Percentiles rank a stretch among this genome's conserved stretches.
These are phyloP conservation scores for Clonostachys sp. DNA, from an alignment of 2,329 filamentous ascomycete species.

Conservation along the genomic window DNA sequence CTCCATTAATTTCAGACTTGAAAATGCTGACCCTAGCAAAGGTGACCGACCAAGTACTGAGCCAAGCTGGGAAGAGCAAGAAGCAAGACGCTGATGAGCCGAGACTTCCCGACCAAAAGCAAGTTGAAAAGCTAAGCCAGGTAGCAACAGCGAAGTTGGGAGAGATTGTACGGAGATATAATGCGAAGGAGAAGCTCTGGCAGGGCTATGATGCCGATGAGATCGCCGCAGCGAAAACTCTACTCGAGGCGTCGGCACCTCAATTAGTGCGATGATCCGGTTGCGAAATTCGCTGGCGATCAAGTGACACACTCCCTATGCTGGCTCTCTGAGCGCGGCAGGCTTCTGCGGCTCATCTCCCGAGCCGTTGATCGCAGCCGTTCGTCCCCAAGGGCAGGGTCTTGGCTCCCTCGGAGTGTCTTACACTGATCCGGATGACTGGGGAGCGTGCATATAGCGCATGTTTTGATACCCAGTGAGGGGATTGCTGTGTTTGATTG, in stretches of 20 bases:
- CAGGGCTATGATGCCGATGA: slow-evolving; percentile 69
- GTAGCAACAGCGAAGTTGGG: slow-evolving; percentile 69
- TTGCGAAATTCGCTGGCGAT: too few relatives aligned
- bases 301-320: too few relatives aligned
- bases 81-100: slow-evolving; percentile 43
- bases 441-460: too few relatives aligned
- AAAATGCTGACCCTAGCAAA: slow-evolving; percentile 11
- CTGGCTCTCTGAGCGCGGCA: too few relatives aligned
- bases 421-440: too few relatives aligned
- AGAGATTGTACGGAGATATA: slow-evolving; percentile 67
- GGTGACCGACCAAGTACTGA: slow-evolving; percentile 46
- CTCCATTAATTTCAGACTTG: not conserved
- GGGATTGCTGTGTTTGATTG: too few relatives aligned
- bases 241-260: slow-evolving; percentile 39
- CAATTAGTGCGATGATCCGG: too few relatives aligned
- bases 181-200: slow-evolving; percentile 60
- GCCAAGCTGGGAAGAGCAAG: slow-evolving; percentile 36
- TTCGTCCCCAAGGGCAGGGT: too few relatives aligned
- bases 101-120: slow-evolving; percentile 49
- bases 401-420: too few relatives aligned
- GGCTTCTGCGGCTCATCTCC: too few relatives aligned
- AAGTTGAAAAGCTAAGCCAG: slow-evolving; percentile 65
- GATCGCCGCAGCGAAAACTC: slow-evolving; percentile 64
- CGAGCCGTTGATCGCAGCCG: too few relatives aligned
- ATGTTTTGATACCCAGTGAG: too few relatives aligned